A percentile compares a stretch with the other conserved stretches of the same genome.
Conservation (phyloP, 2,329 filamentous ascomycete species). For the Fragosphaeria purpurea region DNA sequence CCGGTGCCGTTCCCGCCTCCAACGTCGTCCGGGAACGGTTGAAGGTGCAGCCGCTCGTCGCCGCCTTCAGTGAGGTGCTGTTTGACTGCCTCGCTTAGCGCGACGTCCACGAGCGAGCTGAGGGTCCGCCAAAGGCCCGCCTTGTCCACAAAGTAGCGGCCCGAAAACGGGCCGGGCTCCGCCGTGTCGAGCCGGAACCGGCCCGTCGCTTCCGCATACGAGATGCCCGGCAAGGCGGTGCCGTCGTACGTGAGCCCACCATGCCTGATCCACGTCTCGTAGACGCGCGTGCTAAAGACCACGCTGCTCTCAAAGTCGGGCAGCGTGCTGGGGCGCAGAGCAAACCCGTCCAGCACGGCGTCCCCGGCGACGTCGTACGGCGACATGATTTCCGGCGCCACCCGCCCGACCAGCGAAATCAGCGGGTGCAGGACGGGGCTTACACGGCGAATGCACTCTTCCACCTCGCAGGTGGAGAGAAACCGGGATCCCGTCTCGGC, state of each 20-base stretch:
- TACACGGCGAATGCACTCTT: neutral
- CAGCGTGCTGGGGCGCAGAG: neutral
- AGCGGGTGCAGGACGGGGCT: conserved; percentile 2
- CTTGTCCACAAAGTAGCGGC: neutral
- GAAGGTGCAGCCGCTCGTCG: conserved; percentile 5
- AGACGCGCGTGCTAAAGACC: neutral
- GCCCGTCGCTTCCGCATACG: conserved; percentile 1
- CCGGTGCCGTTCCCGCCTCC: neutral
- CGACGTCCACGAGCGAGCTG: neutral
- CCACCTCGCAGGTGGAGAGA: conserved; percentile 1
- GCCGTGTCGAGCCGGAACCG: neutral
- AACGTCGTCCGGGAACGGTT: neutral
- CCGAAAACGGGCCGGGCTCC: neutral
- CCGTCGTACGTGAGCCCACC: neutral
- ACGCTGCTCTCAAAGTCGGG: neutral
- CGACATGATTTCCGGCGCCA: conserved; percentile 1
- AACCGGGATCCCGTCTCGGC: neutral
- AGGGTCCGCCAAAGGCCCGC: neutral
- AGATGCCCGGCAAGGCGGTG: conserved; percentile 1
- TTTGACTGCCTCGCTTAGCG: conserved; percentile 5
- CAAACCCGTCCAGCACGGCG: neutral
- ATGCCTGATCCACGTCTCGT: neutral
- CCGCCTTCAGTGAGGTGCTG: conserved; percentile 5
- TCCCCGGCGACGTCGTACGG: neutral
- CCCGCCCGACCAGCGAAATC: neutral